Base-by-base conservation (phyloP, 208 protist species). In the Trypanosoma vivax region DNA sequence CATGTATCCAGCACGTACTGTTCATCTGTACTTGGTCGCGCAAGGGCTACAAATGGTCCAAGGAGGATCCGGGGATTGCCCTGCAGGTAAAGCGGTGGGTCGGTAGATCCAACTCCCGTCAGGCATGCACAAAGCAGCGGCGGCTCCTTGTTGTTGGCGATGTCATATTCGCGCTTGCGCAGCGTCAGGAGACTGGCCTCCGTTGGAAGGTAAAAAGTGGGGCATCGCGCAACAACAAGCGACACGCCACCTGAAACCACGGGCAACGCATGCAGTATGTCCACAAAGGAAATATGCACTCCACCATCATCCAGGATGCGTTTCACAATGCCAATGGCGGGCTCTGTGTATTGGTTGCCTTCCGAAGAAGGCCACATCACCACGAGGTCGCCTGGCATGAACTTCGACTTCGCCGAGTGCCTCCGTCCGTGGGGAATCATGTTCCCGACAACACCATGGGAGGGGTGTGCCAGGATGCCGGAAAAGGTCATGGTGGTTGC, bases 21-120 rank as follows among this genome's bases (percentile, higher is more conserved):
- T 21, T 24, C 18, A 45, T 21, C n/a, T 10, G 11, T 10, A 24
- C 18, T 50, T 50, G 7, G 18, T 31, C 14, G 21, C 23, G 7
- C 23, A 30, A 50, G 23, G 7, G 43, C 43, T 9, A 50, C 43
- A 24, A 14, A 50, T 9, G 18, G 23, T 7, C 43, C 43, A 30
- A 50, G 7, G 7, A 29, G 18, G 7, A 50, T 50, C 4, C 6
- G 24, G 7, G 43, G 43, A 24, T 50, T 50, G 23, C 30, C 6
- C 24, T 50, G 43, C 11, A 50, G 23, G 24, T 50, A 50, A 9
- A 50, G n/a, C 19, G 43, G 43, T 14, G 43, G 43, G 4, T 50
- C 24, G 5, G 7, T 30, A n/a, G 19, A 6, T 30, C 18, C 43
- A 29, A 19, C 23, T 9, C 43, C 43, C n/a, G 18, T 30, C 11